Evolutionary conservation across 2,329 filamentous ascomycete genomes (phyloP).

Genomic region (Aspergillus puulaauensis): DNA sequence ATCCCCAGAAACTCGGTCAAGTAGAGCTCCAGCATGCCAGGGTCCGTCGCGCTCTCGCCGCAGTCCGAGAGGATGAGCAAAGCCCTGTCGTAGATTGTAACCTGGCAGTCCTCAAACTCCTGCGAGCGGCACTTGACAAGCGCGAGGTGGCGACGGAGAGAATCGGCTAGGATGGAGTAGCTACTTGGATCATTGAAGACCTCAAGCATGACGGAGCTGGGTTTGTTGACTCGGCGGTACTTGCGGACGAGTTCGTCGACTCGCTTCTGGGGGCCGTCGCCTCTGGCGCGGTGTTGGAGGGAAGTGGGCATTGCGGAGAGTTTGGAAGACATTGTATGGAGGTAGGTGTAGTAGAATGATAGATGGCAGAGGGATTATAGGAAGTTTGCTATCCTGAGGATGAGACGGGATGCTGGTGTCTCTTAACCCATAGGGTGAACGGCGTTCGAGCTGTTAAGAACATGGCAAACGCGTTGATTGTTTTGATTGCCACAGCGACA

Average conservation of each 20-base stretch:
- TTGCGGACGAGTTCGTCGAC: conserved; percentile 28
- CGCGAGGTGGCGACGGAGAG: conserved; percentile 35
- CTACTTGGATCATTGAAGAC: conserved; percentile 28
- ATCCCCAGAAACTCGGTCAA: conserved; percentile 40
- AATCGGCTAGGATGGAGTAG: conserved; percentile 27
- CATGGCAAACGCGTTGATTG: background rate
- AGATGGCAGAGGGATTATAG: background rate
- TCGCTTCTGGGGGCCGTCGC: conserved; percentile 2
- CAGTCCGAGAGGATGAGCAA: conserved; percentile 35
- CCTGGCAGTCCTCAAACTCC: conserved; percentile 33
- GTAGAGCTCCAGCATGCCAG: conserved; percentile 39
- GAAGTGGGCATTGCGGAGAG: background rate
- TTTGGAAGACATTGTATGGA: background rate
- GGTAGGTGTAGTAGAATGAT: background rate
- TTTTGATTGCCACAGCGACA: background rate
- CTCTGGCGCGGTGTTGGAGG: background rate
- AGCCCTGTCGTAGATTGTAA: conserved; percentile 44
- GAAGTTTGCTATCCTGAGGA: background rate
- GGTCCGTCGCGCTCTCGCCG: conserved; percentile 28
- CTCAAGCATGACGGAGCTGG: conserved; percentile 29
- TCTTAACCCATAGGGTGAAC: background rate
- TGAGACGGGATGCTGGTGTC: background rate
- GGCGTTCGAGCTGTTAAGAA: background rate
- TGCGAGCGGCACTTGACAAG: conserved; percentile 38
- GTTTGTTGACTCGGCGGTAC: conserved; percentile 25